phyloP scores from a whole-genome alignment of 352 stramenopile species.

The Elongisporangium undulatum region DNA sequence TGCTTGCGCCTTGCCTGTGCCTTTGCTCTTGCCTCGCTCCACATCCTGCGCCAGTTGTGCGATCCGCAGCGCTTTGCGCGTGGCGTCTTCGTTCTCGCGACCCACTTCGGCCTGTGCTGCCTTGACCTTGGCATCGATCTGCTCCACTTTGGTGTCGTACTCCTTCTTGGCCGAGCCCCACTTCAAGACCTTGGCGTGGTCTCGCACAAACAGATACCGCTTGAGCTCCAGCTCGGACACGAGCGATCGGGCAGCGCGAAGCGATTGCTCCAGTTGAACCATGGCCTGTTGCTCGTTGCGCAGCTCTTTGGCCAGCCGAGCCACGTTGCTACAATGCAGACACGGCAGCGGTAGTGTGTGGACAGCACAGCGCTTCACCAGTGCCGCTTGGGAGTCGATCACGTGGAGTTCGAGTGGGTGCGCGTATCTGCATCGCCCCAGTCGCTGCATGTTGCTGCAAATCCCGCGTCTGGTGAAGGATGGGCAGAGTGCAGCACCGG shows the following conservation, averaged over 20 bases:
- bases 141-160: slow-evolving; percentile 29
- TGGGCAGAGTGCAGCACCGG: slow-evolving; percentile 29
- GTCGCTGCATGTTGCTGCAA: slow-evolving; percentile 53
- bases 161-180: slow-evolving; percentile 56
- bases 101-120: slow-evolving; percentile 6
- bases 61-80: slow-evolving; percentile 1
- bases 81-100: slow-evolving; percentile 5
- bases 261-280: slow-evolving; percentile 24
- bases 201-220: slow-evolving; percentile 37
- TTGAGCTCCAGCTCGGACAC: slow-evolving; percentile 43
- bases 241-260: slow-evolving; percentile 23
- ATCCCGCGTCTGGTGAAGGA: slow-evolving; percentile 46
- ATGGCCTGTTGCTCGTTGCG: slow-evolving; percentile 14
- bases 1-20: slow-evolving; percentile 33
- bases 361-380: slow-evolving; percentile 32
- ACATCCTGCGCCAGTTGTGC: slow-evolving; percentile 19
- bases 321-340: slow-evolving; percentile 45
- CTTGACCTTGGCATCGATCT: slow-evolving; percentile 22
- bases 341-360: slow-evolving; percentile 63
- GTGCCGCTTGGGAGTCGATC: slow-evolving; percentile 37
- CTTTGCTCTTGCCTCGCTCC: slow-evolving; percentile 30
- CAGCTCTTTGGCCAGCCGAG: slow-evolving; percentile 16
- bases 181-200: slow-evolving; percentile 37
- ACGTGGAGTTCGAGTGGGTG: slow-evolving; percentile 45
- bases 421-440: slow-evolving; percentile 56